A percentile compares a stretch with the other conserved stretches of the same genome.
phyloP scores from a whole-genome alignment of 139 green algal species.

The Nannochloris sp. region DNA sequence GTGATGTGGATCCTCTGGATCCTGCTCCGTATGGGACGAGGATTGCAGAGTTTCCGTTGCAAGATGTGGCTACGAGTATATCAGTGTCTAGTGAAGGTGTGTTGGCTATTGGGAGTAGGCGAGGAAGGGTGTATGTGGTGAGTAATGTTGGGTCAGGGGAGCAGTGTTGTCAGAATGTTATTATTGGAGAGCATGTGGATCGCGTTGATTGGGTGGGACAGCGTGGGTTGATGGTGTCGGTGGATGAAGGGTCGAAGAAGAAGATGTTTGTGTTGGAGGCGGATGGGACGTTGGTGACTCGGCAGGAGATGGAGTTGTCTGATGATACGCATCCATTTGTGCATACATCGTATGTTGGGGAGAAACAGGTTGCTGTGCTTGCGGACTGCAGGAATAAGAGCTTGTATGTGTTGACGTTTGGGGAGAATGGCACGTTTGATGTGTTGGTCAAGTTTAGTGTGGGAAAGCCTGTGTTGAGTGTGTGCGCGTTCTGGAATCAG shows the following conservation, averaged over 20 bases:
- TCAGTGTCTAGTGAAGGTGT: background rate
- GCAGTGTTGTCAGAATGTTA: too few species aligned
- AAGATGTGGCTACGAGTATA: slow-evolving; percentile 6
- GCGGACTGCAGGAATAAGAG: slow-evolving; percentile 56
- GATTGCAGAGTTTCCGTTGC: slow-evolving; percentile 5
- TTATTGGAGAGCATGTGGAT: too few species aligned
- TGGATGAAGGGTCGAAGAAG: background rate
- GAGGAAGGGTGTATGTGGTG: slow-evolving; percentile 7
- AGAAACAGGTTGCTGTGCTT: slow-evolving; percentile 45
- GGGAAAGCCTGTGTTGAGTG: slow-evolving; percentile 65
- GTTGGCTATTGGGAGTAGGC: slow-evolving; percentile 7
- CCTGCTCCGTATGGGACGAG: background rate
- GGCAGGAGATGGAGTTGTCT: too few species aligned
- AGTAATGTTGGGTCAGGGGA: background rate
- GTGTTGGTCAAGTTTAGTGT: slow-evolving; percentile 58
- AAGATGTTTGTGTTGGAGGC: slow-evolving; percentile 4
- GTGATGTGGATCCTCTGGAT: slow-evolving; percentile 11
- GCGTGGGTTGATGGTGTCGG: background rate
- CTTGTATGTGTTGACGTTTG: slow-evolving; percentile 43
- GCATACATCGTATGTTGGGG: background rate
- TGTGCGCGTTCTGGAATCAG: slow-evolving; percentile 33
- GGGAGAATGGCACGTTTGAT: slow-evolving; percentile 37
- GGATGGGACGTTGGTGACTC: background rate
- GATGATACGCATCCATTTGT: background rate
- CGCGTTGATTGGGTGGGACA: background rate